phyloP scores from a whole-genome alignment of 2,329 filamentous ascomycete species.

The Xylariaceae sp. region DNA sequence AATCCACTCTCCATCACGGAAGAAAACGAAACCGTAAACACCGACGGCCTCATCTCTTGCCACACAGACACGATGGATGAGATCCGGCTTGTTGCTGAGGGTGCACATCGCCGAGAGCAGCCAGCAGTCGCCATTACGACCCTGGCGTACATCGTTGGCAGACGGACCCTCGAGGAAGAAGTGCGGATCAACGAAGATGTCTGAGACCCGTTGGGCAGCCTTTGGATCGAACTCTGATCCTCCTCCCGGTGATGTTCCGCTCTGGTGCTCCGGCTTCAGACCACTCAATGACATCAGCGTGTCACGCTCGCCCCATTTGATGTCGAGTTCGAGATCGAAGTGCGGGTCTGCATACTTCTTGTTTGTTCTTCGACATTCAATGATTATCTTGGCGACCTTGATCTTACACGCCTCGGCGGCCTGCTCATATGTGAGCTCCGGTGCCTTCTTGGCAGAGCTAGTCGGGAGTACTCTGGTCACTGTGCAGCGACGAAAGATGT shows the following conservation, averaged over 20 bases:
- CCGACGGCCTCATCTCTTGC: slow-evolving; percentile 66
- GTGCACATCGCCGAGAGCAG: slow-evolving; percentile 75
- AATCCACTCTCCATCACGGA: slow-evolving; percentile 71
- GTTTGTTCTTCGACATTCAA: slow-evolving; percentile 68
- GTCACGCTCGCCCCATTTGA: slow-evolving; percentile 54
- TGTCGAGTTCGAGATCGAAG: slow-evolving; percentile 76
- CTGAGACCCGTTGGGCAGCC: slow-evolving; percentile 63
- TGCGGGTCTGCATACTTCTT: slow-evolving; percentile 83
- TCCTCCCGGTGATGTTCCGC: not conserved
- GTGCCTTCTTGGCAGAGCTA: slow-evolving; percentile 57
- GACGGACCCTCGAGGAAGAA: slow-evolving; percentile 76
- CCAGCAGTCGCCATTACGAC: slow-evolving; percentile 78
- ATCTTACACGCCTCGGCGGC: slow-evolving; percentile 63
- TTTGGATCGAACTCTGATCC: slow-evolving; percentile 36
- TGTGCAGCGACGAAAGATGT: slow-evolving; percentile 25
- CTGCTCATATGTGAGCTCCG: slow-evolving; percentile 65
- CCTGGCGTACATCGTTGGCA: slow-evolving; percentile 74
- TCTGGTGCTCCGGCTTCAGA: slow-evolving; percentile 14
- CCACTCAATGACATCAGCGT: slow-evolving; percentile 45
- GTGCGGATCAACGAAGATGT: slow-evolving; percentile 70
- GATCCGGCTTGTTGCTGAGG: slow-evolving; percentile 63
- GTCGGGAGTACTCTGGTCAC: slow-evolving; percentile 65
- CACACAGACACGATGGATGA: slow-evolving; percentile 71
- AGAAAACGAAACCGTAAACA: slow-evolving; percentile 82
- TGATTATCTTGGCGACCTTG: slow-evolving; percentile 57